Conservation (phyloP, 2,329 filamentous ascomycete species). For the Pyricularia grisea region DNA sequence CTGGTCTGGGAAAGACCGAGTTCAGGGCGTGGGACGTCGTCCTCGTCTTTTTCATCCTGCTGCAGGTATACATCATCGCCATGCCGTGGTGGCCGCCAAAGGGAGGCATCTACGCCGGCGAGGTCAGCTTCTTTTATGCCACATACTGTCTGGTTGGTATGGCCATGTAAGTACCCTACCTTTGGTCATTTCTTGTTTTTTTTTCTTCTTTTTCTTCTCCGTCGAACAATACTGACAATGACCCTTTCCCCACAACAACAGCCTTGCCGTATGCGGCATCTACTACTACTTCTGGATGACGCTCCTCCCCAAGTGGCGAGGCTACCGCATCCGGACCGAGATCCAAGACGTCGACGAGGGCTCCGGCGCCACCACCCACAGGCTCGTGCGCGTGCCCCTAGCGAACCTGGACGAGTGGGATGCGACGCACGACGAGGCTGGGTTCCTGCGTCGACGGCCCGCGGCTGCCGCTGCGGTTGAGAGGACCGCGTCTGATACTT, state of each 20-base stretch:
- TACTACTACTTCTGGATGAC: conserved; percentile 42
- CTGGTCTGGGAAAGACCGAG: conserved; percentile 35
- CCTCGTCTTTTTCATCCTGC: conserved; percentile 48
- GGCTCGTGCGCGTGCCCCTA: conserved; percentile 35
- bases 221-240: neutral
- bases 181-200: too few species aligned
- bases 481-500: neutral
- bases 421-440: conserved; percentile 16
- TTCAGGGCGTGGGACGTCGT: conserved; percentile 52
- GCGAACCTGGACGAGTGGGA: conserved; percentile 34
- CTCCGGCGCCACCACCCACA: conserved; percentile 33
- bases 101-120: conserved; percentile 47
- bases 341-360: conserved; percentile 31
- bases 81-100: conserved; percentile 66
- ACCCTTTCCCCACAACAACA: neutral
- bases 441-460: neutral
- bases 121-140: conserved; percentile 66
- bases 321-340: conserved; percentile 39
- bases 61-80: conserved; percentile 52
- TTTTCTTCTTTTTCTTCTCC: neutral
- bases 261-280: conserved; percentile 28
- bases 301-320: conserved; percentile 28
- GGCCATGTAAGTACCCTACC: conserved; percentile 40
- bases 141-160: conserved; percentile 59
- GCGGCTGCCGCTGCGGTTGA: neutral